phyloP scores from a whole-genome alignment of 2,329 filamentous ascomycete genomes.

The Claviceps sp. region DNA sequence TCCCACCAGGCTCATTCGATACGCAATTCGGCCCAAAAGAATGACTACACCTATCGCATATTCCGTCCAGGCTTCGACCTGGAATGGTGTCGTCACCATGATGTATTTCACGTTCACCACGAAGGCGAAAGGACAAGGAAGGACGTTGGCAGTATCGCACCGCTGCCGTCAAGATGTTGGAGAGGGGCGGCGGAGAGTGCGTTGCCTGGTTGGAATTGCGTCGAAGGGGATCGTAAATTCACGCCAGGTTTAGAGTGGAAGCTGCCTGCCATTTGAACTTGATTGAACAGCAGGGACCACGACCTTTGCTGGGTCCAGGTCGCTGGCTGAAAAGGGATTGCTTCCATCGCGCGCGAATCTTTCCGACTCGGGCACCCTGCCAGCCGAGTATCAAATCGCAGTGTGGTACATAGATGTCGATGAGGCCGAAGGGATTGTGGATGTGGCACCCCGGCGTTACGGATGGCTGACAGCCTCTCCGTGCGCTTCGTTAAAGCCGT shows the following conservation, averaged over 20 bases:
- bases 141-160: not conserved
- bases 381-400: not conserved
- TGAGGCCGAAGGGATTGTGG: not conserved
- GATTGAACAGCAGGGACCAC: not conserved
- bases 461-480: too few relatives aligned
- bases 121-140: not conserved
- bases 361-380: not conserved
- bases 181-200: too few relatives aligned
- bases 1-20: conserved; percentile 25
- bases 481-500: too few relatives aligned
- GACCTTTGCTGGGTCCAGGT: too few relatives aligned
- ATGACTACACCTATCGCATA: conserved; percentile 25
- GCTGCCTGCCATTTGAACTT: not conserved
- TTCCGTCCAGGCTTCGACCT: conserved; percentile 29
- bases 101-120: not conserved
- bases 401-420: not conserved
- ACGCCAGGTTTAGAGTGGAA: not conserved
- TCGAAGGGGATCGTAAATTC: not conserved
- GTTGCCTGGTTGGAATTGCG: not conserved
- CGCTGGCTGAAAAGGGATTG: not conserved
- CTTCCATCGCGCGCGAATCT: not conserved
- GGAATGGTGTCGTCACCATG: conserved; percentile 23
- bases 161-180: not conserved
- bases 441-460: not conserved
- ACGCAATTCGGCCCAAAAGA: conserved; percentile 24